Conservation (phyloP, 805 yeast species). For the Zygotorulaspora sp. region DNA sequence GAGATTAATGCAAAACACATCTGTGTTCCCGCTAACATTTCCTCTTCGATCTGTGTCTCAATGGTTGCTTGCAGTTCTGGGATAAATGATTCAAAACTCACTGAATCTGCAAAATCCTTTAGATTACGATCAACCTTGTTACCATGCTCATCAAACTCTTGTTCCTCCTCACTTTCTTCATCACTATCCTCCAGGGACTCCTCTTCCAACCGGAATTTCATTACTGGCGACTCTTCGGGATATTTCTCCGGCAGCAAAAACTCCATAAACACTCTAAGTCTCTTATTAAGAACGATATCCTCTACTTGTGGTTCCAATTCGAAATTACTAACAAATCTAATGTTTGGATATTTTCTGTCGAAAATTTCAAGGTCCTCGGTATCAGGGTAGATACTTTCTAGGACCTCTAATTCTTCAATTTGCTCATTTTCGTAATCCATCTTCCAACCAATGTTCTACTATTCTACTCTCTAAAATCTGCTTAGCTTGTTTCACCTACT, state of each 20-base stretch:
- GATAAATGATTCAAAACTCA: conserved; percentile 52
- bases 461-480: too few relatives aligned
- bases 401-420: conserved; percentile 80
- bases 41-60: conserved; percentile 43
- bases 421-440: conserved; percentile 87
- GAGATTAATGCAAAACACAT: conserved; percentile 77
- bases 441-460: too few relatives aligned
- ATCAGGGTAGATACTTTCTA: conserved; percentile 90
- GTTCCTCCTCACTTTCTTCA: conserved; percentile 38
- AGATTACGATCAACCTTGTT: conserved; percentile 44
- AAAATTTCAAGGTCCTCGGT: conserved; percentile 70
- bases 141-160: conserved; percentile 43
- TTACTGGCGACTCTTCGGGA: conserved; percentile 73
- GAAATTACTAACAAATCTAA: conserved; percentile 41
- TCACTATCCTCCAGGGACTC: conserved; percentile 31
- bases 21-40: conserved; percentile 85
- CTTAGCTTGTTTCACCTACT: too few relatives aligned
- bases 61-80: conserved; percentile 30
- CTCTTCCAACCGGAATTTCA: conserved; percentile 41
- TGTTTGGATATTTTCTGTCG: conserved; percentile 46
- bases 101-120: conserved; percentile 51
- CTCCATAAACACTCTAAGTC: conserved; percentile 51
- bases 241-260: conserved; percentile 73
- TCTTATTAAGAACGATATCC: conserved; percentile 41
- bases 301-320: conserved; percentile 45